Base-by-base conservation (phyloP, 495 filamentous ascomycete species). In the Parmelia sp. region DNA sequence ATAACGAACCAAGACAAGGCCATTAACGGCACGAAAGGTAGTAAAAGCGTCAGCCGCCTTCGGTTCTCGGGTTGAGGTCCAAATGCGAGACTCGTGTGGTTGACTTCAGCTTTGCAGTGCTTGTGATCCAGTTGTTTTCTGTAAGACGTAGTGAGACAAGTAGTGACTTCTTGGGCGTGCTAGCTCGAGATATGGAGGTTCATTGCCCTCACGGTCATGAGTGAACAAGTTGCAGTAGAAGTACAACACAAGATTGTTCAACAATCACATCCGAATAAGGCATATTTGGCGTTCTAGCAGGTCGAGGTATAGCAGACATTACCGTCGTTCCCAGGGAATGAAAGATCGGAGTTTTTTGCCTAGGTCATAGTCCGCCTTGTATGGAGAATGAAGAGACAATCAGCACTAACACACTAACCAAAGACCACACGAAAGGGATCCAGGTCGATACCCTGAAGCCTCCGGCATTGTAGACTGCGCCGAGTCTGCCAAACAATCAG, bases 361-460 rank as follows among this genome's bases (percentile, higher is more conserved):
- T 57, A 10, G 19, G n/a, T 88, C 78, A 96, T 62, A 98, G 79
- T 39, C 91, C 94, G n/a, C 93, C 93, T 70, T 95, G 91, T 64
- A 96, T 92, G 14, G 92, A 90, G 74, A 96, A 98, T 19, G 92
- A 96, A 6, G 92, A 94, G 49, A 97, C 74, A 60, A 97, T 88
- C 49, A 98, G 74, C n/a, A 96, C 84, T 61, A 97, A 73, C 3
- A 95, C 85, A 70, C 92, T 96, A 72, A 96, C 88, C 68, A 89
- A 80, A n/a, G 87, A 88, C 94, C 94, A 98, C 58, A 95, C 82
- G 70, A 96, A 90, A 19, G 94, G 94, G 47, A 96, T 88, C 94
- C 95, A 98, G 3, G 94, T 97, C 60, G 91, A 95, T 93, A 97
- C 96, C 66, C 84, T 77, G 71, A 96, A 96, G 74, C 86, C 90